Conservation (phyloP, 2,329 filamentous ascomycete genomes). For the Chaetomium sp. region DNA sequence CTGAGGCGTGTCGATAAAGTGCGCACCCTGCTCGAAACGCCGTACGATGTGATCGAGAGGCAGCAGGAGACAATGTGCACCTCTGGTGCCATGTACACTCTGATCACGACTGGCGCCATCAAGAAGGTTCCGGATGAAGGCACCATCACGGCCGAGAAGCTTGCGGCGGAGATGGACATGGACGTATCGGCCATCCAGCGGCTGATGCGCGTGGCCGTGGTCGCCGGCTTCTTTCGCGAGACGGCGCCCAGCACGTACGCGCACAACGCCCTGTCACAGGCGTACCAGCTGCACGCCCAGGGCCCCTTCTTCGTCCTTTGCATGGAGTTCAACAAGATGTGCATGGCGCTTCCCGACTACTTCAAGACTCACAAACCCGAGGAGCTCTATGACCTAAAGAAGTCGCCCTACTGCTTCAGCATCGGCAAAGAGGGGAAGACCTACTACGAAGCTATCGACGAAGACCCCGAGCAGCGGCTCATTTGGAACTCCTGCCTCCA, state of each 20-base stretch:
- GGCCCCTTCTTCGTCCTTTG: constrained; percentile 41
- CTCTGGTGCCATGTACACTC: constrained; percentile 36
- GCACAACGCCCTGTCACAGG: constrained; percentile 40
- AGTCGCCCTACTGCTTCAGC: constrained; percentile 37
- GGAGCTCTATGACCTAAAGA: constrained; percentile 39
- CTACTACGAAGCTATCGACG: constrained; percentile 42
- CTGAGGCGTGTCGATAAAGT: constrained; percentile 35
- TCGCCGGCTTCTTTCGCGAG: constrained; percentile 39
- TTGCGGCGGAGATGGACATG: constrained; percentile 36
- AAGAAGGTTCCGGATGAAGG: constrained; percentile 36
- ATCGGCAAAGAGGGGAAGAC: constrained; percentile 31
- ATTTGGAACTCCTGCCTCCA: constrained; percentile 42
- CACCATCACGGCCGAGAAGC: constrained; percentile 30
- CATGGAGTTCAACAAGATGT: constrained; percentile 39
- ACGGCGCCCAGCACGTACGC: constrained; percentile 39
- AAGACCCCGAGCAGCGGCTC: constrained; percentile 37
- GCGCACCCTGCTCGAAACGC: constrained; percentile 35
- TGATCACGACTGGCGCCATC: constrained; percentile 36
- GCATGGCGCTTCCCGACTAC: constrained; percentile 38
- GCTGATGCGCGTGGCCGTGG: constrained; percentile 39
- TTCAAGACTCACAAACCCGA: constrained; percentile 39
- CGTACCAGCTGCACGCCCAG: constrained; percentile 36
- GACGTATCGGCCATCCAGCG: constrained; percentile 40
- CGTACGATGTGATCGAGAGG: constrained; percentile 36
- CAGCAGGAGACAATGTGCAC: constrained; percentile 35